phyloP scores from a whole-genome alignment of 2,329 filamentous ascomycete species.

The Hypoxylon sp. region DNA sequence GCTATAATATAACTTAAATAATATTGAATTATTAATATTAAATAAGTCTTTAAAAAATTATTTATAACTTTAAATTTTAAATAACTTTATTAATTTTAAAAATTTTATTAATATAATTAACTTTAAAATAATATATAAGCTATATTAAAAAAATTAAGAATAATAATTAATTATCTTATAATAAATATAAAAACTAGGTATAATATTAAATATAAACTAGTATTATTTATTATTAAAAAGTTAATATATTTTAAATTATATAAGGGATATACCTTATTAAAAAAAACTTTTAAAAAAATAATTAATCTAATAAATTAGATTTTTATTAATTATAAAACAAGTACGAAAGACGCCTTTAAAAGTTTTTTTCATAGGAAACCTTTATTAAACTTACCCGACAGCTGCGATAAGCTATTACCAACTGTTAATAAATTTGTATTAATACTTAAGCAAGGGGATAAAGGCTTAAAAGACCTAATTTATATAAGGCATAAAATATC shows the following conservation, averaged over 20 bases:
- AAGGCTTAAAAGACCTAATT: too few relatives aligned
- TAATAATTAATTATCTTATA: background rate
- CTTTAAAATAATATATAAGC: background rate
- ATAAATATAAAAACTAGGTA: background rate
- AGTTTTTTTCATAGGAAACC: too few relatives aligned
- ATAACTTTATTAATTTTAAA: background rate
- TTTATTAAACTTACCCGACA: too few relatives aligned
- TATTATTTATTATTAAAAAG: background rate
- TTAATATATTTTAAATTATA: background rate
- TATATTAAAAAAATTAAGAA: background rate
- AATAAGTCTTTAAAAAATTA: background rate
- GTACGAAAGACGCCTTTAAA: too few relatives aligned
- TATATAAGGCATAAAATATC: too few relatives aligned
- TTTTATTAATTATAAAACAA: background rate
- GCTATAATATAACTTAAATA: constrained; percentile 2
- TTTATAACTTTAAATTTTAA: background rate
- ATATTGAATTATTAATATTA: background rate
- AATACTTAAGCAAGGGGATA: too few relatives aligned
- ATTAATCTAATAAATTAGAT: background rate
- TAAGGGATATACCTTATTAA: background rate
- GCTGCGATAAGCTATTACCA: too few relatives aligned
- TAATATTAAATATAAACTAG: background rate
- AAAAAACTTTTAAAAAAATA: background rate
- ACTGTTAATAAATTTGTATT: too few relatives aligned
- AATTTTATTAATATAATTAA: background rate